Base-by-base conservation (phyloP, 2,329 filamentous ascomycete genomes). In the Penicillium corylophilum region DNA sequence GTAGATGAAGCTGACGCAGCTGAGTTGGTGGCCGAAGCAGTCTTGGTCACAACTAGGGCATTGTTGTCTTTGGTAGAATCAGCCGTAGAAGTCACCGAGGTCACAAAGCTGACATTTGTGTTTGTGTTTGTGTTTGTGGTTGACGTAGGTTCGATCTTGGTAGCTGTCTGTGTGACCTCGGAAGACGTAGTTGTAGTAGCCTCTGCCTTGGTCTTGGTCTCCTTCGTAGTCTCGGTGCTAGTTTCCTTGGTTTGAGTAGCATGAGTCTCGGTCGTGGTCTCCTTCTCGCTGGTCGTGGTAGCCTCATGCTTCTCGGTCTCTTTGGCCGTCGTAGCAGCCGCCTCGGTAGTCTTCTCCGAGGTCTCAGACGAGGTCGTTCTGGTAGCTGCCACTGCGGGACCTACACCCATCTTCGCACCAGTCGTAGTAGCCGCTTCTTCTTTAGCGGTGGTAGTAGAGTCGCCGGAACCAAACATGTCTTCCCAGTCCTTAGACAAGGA, bases 401-500 rank as follows among this genome's bases (percentile, higher is more conserved):
- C 69, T 5, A 72, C 55, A 5, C 64, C 67, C 4, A 56, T 28
- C 4, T 49, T 22, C 13, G 51, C 46, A n/a, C 52, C 48, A n/a
- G 60, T 53, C 24, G 58, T 31, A 13, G 57, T 54, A 40, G 50
- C 48, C 13, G 45, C 46, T 28, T 50, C 35, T 36, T 50, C 16
- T 10, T 53, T 41, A 8, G 24, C 51, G 40, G 24, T 51, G 40
- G 23, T 62, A 23, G 35, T 50, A 35, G 79, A 80, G 13, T 70
- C 69, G 60, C 76, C 80, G 53, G 77, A 77, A 49, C 70, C 78
- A 53, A 81, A 69, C 2, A 72, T 71, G 23, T 79, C 80, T 15
- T 71, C 68, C 57, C 82, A 84, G 35, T 81, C 82, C 48, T 77
- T 72, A 20, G 73, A 60, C 26, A 77, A 72, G 0, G 81, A 83